Percentiles rank a stretch among this genome's conserved stretches.
phyloP scores from a whole-genome alignment of 2,329 filamentous ascomycete genomes.

The Dothistroma septosporum region DNA sequence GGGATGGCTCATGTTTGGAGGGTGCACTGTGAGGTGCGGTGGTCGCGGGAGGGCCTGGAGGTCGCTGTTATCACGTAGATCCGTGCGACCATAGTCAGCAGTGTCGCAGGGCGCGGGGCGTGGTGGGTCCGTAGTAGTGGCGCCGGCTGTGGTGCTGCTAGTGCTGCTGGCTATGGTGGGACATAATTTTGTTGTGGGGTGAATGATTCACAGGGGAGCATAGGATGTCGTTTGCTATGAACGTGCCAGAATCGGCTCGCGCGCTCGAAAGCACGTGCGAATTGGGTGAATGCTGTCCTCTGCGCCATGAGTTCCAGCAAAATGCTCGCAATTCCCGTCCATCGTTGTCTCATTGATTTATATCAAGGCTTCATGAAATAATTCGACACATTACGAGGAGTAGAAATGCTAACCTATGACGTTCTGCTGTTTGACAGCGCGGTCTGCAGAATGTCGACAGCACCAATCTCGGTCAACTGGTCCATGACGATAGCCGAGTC shows the following conservation, averaged over 20 bases:
- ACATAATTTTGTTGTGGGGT: background rate
- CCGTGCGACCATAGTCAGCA: too few relatives aligned
- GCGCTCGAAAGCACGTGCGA: background rate
- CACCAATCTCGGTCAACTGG: conserved; percentile 68
- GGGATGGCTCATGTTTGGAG: background rate
- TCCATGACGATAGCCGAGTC: conserved; percentile 84
- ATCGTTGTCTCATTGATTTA: background rate
- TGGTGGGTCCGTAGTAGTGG: background rate
- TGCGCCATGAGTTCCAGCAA: background rate
- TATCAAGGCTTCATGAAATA: too few relatives aligned
- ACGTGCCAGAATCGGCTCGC: background rate
- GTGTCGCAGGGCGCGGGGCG: too few relatives aligned
- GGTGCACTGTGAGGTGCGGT: background rate
- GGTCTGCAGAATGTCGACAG: conserved; percentile 78
- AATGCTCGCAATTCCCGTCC: too few relatives aligned
- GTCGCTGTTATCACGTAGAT: background rate
- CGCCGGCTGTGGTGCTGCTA: background rate
- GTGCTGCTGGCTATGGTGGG: background rate
- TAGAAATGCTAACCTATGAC: conserved; percentile 12
- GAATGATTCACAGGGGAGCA: background rate
- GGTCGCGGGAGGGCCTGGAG: background rate
- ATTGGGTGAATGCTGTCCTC: background rate
- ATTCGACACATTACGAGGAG: too few relatives aligned
- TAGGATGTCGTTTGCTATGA: background rate
- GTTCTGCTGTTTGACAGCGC: conserved; percentile 77